Percentiles rank a stretch among this genome's conserved stretches.
phyloP scores from a whole-genome alignment of 768 basidiomycete genomes.

The Mycena capillaripes region DNA sequence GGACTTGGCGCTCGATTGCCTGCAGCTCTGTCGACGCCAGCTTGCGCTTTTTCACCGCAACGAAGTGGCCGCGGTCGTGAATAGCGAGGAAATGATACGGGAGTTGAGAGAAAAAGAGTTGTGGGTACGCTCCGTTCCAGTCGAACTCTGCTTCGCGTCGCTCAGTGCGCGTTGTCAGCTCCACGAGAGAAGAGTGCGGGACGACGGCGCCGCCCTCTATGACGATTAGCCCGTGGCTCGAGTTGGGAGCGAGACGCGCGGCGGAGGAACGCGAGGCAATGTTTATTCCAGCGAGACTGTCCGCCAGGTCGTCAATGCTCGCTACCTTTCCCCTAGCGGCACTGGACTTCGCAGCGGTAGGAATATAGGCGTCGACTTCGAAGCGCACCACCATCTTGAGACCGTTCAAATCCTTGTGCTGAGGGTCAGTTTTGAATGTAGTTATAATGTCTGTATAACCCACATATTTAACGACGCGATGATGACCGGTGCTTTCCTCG shows the following conservation, averaged over 20 bases:
- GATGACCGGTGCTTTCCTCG: conserved; percentile 66
- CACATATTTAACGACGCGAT: conserved; percentile 75
- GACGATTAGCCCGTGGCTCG: conserved; percentile 40
- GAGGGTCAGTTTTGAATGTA: conserved; percentile 40
- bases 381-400: conserved; percentile 72
- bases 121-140: conserved; percentile 75
- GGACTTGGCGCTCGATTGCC: conserved; percentile 47
- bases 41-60: conserved; percentile 61
- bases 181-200: conserved; percentile 59
- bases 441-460: not conserved
- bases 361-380: conserved; percentile 66
- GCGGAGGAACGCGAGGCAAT: conserved; percentile 36
- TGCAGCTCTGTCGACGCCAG: conserved; percentile 54
- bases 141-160: conserved; percentile 51
- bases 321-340: conserved; percentile 13
- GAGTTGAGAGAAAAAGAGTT: conserved; percentile 80
- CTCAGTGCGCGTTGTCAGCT: conserved; percentile 60
- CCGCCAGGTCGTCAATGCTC: conserved; percentile 53
- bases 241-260: conserved; percentile 23
- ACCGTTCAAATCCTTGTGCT: conserved; percentile 73
- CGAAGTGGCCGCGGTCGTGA: conserved; percentile 70
- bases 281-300: conserved; percentile 50
- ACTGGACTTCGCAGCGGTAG: conserved; percentile 41
- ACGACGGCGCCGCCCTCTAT: conserved; percentile 46
- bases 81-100: conserved; percentile 70